Base-by-base conservation (phyloP, 2,329 filamentous ascomycete genomes). In the Bisporella sp. region DNA sequence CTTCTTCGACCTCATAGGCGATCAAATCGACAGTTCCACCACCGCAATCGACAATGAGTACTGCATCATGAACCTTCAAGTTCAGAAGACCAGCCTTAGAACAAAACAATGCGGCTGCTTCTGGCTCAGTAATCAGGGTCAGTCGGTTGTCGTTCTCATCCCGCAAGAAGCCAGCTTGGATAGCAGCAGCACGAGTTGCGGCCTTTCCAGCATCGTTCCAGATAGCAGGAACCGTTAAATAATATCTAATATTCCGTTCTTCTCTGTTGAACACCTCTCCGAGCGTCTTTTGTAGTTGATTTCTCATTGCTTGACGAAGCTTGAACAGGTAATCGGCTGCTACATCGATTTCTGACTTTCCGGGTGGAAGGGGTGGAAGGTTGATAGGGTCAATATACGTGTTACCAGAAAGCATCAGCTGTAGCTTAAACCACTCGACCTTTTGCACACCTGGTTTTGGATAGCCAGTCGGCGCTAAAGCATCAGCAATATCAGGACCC, bases 271-370 rank as follows among this genome's bases (percentile, higher is more conserved):
- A 99, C 1, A 99, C 93, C 67, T 97, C 93, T 49, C 93, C 93
- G 31, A 97, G 77, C 1, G 91, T 95, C 79, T 97, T 97, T 69
- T 96, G 90, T 53, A 99, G 76, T 63, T 95, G 90, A 55, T 90
- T 87, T 61, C 93, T 84, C 91, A 97, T 96, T 1, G 93, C 93
- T 73, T 96, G 90, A 59, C 93, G 88, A 54, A 99, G 80, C 73
- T 97, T 96, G 78, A 96, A 97, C 46, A 99, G 85, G 69, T 97
- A 99, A 69, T 97, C 93, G 68, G 93, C 93, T n/a, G 93, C 92
- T 47, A 97, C 93, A 71, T 99, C 93, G 70, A 97, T 96, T 72
- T 97, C 93, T 30, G 92, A 96, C 76, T 97, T 97, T 71, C 93
- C 93, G 43, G 92, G 91, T 45, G 93, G 93, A 68, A 97, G 87